A percentile compares a stretch with the other conserved stretches of the same genome.
Evolutionary conservation across 2,329 filamentous ascomycete genomes (phyloP).

Genomic region (Polychaeton citri): DNA sequence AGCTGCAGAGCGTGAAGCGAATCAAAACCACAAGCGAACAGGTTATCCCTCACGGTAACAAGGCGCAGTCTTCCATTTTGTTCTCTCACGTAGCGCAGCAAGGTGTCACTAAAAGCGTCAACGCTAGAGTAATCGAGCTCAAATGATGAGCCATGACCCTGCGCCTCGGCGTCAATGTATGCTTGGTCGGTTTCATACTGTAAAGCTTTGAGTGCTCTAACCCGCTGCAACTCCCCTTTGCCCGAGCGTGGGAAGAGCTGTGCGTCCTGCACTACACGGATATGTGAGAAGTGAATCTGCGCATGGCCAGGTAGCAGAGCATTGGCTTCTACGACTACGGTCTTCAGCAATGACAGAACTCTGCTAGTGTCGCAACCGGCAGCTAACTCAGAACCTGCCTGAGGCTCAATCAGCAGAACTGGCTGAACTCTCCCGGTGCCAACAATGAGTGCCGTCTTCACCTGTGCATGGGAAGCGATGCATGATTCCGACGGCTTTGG

Average conservation of each 20-base stretch:
- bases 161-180: neutral
- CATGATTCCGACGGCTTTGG: slow-evolving; percentile 9
- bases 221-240: neutral
- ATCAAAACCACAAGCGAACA: neutral
- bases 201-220: neutral
- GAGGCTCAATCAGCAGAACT: slow-evolving; percentile 19
- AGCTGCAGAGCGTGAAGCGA: neutral
- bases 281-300: slow-evolving; percentile 29
- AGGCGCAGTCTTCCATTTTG: neutral
- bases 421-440: slow-evolving; percentile 18
- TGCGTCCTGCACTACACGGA: slow-evolving; percentile 19
- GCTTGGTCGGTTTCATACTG: neutral
- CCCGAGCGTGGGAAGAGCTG: neutral
- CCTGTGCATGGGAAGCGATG: slow-evolving; percentile 10
- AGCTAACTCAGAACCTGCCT: neutral
- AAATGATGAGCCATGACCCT: neutral
- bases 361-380: neutral
- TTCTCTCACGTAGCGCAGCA: neutral
- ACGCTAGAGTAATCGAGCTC: neutral
- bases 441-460: slow-evolving; percentile 20
- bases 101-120: neutral
- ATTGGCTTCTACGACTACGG: slow-evolving; percentile 35
- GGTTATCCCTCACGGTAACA: neutral
- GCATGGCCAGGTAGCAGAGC: slow-evolving; percentile 26
- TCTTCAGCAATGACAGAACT: slow-evolving; percentile 22